A percentile compares a stretch with the other conserved stretches of the same genome.
These are phyloP conservation scores for Tetrapyrgos nigripes DNA, from an alignment of 1,284 basidiomycete genomes.

Conservation along the genomic window DNA sequence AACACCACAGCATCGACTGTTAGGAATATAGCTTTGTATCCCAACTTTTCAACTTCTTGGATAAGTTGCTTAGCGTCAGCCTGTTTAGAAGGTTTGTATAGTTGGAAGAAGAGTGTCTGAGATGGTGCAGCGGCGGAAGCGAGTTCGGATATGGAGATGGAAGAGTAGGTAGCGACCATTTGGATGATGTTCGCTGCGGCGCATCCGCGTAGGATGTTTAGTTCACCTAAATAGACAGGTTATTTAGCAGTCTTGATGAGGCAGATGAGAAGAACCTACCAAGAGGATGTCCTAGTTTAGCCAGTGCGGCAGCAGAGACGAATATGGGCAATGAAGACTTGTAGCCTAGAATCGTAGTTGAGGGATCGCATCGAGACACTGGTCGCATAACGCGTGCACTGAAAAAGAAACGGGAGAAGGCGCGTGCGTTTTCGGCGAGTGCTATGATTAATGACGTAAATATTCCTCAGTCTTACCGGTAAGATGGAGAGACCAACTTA, in stretches of 20 bases:
- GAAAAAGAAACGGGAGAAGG: conserved; percentile 86
- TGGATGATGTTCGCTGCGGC: conserved; percentile 79
- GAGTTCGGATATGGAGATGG: conserved; percentile 77
- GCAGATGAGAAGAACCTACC: conserved; percentile 39
- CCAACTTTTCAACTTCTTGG: conserved; percentile 70
- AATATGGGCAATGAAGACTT: conserved; percentile 81
- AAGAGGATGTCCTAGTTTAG: conserved; percentile 87
- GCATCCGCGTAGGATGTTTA: conserved; percentile 82
- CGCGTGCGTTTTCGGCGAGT: conserved; percentile 68
- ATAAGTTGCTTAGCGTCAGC: conserved; percentile 74
- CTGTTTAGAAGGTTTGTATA: conserved; percentile 87
- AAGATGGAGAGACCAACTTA: conserved; percentile 55
- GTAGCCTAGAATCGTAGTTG: conserved; percentile 80
- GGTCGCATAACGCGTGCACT: conserved; percentile 79
- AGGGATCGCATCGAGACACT: conserved; percentile 76
- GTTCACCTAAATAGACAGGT: conserved; percentile 67
- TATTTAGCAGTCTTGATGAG: not conserved
- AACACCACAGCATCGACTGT: conserved; percentile 91
- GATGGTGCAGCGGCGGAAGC: conserved; percentile 60
- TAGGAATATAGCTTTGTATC: conserved; percentile 88
- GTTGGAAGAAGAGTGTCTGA: conserved; percentile 84
- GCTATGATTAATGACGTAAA: conserved; percentile 48
- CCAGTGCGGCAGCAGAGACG: conserved; percentile 88
- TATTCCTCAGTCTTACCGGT: conserved; percentile 2
- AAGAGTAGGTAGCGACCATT: conserved; percentile 90